These are phyloP conservation scores for Kazachstania taianensis DNA, from an alignment of 805 yeast species.

Conservation along the genomic window DNA sequence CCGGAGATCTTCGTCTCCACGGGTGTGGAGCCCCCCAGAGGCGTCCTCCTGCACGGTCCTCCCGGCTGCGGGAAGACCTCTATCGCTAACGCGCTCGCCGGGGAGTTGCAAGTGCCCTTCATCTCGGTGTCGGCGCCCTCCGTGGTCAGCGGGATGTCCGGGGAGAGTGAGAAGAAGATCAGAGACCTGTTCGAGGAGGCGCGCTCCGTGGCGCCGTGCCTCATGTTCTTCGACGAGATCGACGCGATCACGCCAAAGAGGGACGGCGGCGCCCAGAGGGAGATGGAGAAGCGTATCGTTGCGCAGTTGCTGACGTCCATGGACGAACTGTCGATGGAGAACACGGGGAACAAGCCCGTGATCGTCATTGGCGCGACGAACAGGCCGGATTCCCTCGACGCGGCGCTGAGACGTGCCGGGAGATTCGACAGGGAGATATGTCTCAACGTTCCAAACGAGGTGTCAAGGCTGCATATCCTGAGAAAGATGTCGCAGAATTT, in stretches of 20 bases:
- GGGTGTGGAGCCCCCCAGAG: conserved; percentile 93
- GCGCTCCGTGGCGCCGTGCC: conserved; percentile 77
- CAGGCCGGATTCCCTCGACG: conserved; percentile 89
- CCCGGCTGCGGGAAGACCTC: conserved; percentile 99
- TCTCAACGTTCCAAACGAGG: conserved; percentile 88
- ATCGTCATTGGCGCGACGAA: conserved; percentile 94
- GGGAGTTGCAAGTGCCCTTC: conserved; percentile 88
- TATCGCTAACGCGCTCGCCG: conserved; percentile 92
- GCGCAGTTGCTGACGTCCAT: conserved; percentile 90
- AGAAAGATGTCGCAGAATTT: conserved; percentile 60
- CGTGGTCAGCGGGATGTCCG: conserved; percentile 98
- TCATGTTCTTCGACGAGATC: conserved; percentile 89
- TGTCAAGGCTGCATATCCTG: conserved; percentile 65
- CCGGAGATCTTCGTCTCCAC: conserved; percentile 83
- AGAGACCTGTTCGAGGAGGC: conserved; percentile 94
- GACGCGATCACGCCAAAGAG: conserved; percentile 97
- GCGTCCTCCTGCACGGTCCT: conserved; percentile 90
- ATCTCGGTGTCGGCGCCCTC: conserved; percentile 89
- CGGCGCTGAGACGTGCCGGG: conserved; percentile 93
- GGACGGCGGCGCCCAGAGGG: conserved; percentile 90
- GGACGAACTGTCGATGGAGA: conserved; percentile 83
- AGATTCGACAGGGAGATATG: conserved; percentile 93
- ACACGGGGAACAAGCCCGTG: conserved; percentile 87
- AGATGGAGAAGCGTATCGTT: conserved; percentile 94
- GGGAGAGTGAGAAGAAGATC: conserved; percentile 90